phyloP scores from a whole-genome alignment of 1,284 basidiomycete species.

The Fereydounia khargensis region DNA sequence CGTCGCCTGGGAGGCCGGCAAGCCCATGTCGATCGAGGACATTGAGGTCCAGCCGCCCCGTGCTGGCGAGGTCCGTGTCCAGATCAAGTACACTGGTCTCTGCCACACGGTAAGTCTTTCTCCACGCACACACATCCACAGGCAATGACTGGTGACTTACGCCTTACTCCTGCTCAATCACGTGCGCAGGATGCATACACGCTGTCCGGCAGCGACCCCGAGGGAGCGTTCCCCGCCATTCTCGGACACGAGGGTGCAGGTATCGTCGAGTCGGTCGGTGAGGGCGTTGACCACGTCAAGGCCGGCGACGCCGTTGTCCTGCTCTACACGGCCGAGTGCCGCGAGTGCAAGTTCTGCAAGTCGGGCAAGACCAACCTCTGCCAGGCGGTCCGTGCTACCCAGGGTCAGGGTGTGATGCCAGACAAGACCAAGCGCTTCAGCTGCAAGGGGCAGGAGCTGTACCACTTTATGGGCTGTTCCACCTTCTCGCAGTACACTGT shows the following conservation, averaged over 20 bases:
- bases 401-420: slow-evolving; percentile 95
- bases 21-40: slow-evolving; percentile 83
- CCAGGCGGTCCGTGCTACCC: slow-evolving; percentile 76
- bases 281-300: slow-evolving; percentile 83
- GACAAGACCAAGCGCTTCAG: slow-evolving; percentile 88
- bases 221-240: slow-evolving; percentile 93
- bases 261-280: slow-evolving; percentile 82
- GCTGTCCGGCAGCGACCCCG: slow-evolving; percentile 91
- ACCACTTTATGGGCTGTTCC: slow-evolving; percentile 97
- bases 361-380: slow-evolving; percentile 88
- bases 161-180: not conserved
- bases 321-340: slow-evolving; percentile 56
- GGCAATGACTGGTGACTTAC: not conserved
- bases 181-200: slow-evolving; percentile 78
- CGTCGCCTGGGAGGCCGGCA: slow-evolving; percentile 91
- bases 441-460: slow-evolving; percentile 79
- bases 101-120: slow-evolving; percentile 74
- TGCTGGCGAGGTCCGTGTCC: slow-evolving; percentile 87
- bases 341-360: slow-evolving; percentile 74
- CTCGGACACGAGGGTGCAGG: slow-evolving; percentile 64
- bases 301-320: slow-evolving; percentile 74
- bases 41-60: slow-evolving; percentile 89
- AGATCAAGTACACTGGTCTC: slow-evolving; percentile 88
- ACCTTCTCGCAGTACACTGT: slow-evolving; percentile 99
- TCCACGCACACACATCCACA: not conserved